Percentiles rank a stretch among this genome's conserved stretches.
Evolutionary conservation across 2,329 filamentous ascomycete genomes (phyloP).

Genomic region (Hirsutella thompsonii): DNA sequence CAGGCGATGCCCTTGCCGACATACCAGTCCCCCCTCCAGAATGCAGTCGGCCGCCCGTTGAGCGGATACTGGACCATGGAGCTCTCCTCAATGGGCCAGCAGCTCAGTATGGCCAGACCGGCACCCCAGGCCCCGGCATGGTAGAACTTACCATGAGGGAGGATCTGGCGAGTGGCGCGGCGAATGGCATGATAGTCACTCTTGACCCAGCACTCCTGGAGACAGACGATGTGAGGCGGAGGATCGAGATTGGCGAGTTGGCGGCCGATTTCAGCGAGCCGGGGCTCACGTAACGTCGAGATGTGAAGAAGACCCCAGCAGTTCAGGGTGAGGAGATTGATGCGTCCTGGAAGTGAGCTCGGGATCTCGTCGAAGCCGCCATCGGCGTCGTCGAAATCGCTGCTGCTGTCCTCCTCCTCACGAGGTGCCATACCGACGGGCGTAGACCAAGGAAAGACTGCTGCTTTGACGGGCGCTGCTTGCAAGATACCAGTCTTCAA

Average conservation of each 20-base stretch:
- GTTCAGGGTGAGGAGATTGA: conserved; percentile 81
- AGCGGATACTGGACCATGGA: conserved; percentile 80
- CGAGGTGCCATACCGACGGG: too few relatives aligned
- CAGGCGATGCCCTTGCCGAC: conserved; percentile 89
- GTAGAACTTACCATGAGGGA: conserved; percentile 92
- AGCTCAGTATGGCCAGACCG: conserved; percentile 76
- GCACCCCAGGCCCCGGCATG: conserved; percentile 78
- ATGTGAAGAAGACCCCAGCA: conserved; percentile 94
- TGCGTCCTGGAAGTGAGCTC: conserved; percentile 25
- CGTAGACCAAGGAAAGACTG: too few relatives aligned
- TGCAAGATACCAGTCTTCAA: too few relatives aligned
- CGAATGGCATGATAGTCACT: conserved; percentile 73
- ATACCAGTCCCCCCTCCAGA: conserved; percentile 91
- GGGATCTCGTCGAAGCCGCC: conserved; percentile 17
- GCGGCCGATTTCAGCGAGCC: conserved; percentile 72
- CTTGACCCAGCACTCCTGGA: conserved; percentile 91
- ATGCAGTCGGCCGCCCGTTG: conserved; percentile 85
- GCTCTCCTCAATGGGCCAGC: conserved; percentile 86
- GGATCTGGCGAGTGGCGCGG: conserved; percentile 53
- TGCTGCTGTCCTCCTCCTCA: neutral
- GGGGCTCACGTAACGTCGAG: conserved; percentile 62
- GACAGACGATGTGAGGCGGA: conserved; percentile 70
- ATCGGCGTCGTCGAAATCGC: neutral
- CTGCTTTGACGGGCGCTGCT: conserved; percentile 2
- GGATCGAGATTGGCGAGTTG: conserved; percentile 58